phyloP scores from a whole-genome alignment of 176 grass and related monocot species.

The Raddia guianensis region DNA sequence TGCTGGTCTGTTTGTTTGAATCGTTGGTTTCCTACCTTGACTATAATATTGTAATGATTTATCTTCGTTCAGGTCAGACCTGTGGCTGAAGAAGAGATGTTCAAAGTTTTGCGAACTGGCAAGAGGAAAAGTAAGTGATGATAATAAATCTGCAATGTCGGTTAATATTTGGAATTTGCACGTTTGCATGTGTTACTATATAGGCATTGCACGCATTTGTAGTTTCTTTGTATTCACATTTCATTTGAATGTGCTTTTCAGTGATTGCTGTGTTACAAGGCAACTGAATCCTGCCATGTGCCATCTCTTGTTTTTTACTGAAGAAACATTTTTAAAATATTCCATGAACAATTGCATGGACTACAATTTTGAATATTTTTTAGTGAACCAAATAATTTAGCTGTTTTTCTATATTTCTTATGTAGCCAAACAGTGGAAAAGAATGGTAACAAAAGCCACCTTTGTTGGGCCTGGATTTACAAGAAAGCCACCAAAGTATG shows the following conservation, averaged over 20 bases:
- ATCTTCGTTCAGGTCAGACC: constrained; percentile 59
- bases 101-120: constrained; percentile 75
- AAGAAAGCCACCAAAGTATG: constrained; percentile 91
- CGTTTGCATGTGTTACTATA: neutral
- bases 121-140: constrained; percentile 75
- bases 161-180: neutral
- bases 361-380: constrained; percentile 1
- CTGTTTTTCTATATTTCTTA: constrained; percentile 16
- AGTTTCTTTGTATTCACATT: neutral
- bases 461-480: constrained; percentile 92
- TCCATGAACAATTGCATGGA: neutral
- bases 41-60: constrained; percentile 6
- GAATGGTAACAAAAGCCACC: constrained; percentile 92
- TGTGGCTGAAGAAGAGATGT: constrained; percentile 89
- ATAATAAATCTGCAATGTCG: neutral
- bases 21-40: neutral
- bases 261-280: neutral
- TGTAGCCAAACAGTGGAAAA: constrained; percentile 95
- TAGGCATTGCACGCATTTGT: neutral
- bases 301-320: neutral
- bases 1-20: neutral
- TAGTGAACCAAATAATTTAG: neutral
- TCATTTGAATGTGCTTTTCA: neutral
- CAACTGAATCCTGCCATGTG: neutral
- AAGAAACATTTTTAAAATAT: neutral